Evolutionary conservation across 2,329 filamentous ascomycete species (phyloP), one percentile per base, ranked within the genome.

Genomic region (Ceratocystiopsis brevicomis): DNA sequence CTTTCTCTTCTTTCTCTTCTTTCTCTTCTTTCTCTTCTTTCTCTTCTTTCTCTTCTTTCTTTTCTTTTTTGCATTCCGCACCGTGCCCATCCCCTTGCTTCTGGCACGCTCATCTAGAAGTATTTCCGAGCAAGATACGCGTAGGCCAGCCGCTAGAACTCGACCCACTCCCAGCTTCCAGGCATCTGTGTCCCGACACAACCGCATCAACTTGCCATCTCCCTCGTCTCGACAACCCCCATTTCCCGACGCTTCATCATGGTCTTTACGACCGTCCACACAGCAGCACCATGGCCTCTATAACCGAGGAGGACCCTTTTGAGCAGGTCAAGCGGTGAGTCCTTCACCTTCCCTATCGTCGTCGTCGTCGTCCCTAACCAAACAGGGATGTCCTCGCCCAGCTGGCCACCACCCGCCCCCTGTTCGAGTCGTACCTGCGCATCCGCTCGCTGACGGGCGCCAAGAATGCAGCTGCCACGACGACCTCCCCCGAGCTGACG

Each of bases 361-460:
- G 25, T 30, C 36, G 11, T 38, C 32, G 41, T n/a, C 15, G 11
- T 11, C 18, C 3, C 44, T 42, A 37, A 45, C 41, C 4, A 33
- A 33, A 49, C 57, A 94, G 86, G 62, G 90, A 98, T 63, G 84
- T 96, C 52, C 78, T 93, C 51, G 66, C 77, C 49, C 81, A 92
- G 48, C 77, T 98, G 50, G 72, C 80, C 51, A 76, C 75, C 14
- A 81, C 84, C 43, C 80, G 88, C 11, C 79, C 87, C 42, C 77
- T 95, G 45, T 95, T 95, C 68, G 78, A 82, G 50, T 95, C 87
- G 15, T 98, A 94, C 66, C 73, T 94, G 38, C 88, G 90, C 57
- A 98, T 98, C 63, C 84, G 86, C 56, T 90, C 86, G 39, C 78
- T 93, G 21, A 73, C 78, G 46, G 78, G 78, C 37, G 71, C 74